These are phyloP conservation scores for Claviceps quebecensis DNA, from an alignment of 2,329 filamentous ascomycete species.

Conservation along the genomic window DNA sequence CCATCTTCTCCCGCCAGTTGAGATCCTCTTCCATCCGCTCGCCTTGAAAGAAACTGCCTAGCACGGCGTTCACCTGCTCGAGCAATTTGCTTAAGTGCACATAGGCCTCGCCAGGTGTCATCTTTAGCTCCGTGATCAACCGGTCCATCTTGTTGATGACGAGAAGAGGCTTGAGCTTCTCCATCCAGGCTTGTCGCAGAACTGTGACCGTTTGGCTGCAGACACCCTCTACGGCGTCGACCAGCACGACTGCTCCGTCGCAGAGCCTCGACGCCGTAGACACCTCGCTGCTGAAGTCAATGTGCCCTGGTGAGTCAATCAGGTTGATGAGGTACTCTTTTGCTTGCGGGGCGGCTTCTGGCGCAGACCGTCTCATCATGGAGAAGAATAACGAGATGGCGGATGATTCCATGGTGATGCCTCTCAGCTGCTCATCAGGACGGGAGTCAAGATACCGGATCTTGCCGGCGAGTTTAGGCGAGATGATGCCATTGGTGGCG, in stretches of 20 bases:
- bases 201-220: constrained; percentile 98
- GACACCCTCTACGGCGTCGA: constrained; percentile 94
- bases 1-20: constrained; percentile 86
- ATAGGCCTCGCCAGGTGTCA: constrained; percentile 83
- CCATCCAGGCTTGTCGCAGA: constrained; percentile 83
- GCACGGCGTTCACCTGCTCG: constrained; percentile 92
- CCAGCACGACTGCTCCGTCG: constrained; percentile 84
- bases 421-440: constrained; percentile 86
- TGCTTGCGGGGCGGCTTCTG: constrained; percentile 53
- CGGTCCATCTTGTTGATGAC: constrained; percentile 99
- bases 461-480: constrained; percentile 91
- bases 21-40: constrained; percentile 98
- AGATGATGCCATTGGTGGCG: constrained; percentile 98
- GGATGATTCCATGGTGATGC: constrained; percentile 99
- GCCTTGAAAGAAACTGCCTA: constrained; percentile 94
- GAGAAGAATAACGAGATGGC: constrained; percentile 95
- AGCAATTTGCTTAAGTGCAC: constrained; percentile 77
- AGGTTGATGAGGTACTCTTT: constrained; percentile 94
- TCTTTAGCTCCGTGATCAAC: constrained; percentile 82
- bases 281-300: constrained; percentile 97
- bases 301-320: constrained; percentile 95
- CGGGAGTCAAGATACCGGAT: constrained; percentile 94
- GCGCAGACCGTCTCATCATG: constrained; percentile 60
- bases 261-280: constrained; percentile 89
- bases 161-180: constrained; percentile 85